Base-by-base conservation (phyloP, 2,329 filamentous ascomycete species). In the Fusarium guadeloupense region DNA sequence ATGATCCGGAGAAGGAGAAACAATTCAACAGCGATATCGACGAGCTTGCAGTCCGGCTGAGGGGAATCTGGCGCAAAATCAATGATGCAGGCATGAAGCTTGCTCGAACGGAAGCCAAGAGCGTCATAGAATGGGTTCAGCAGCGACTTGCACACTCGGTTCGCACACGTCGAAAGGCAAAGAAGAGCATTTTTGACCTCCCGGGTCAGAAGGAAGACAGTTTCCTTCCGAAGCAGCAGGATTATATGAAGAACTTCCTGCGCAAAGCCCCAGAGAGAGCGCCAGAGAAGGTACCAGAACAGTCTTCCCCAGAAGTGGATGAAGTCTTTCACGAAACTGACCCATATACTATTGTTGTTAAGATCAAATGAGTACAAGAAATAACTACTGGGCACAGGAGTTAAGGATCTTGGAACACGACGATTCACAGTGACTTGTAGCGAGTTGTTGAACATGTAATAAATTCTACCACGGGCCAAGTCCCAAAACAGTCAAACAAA, bases 101-200 rank as follows among this genome's bases (percentile, higher is more conserved):
- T 54, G 83, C 84, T 14, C 84, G 90, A 25, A 89, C 91, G 25
- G 87, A 96, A 69, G 87, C 90, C 12, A 97, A 96, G 75, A 87
- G 87, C 48, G 82, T 83, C 10, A 80, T 96, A 33, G 90, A 96
- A 68, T 83, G 87, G 53, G 77, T 97, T n/a, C 83, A 88, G 54
- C 87, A 90, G 68, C 85, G 93, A 50, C 79, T 97, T 13, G 77
- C 87, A 40, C 87, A 89, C 71, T 83, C 85, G 4, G 88, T 94
- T 41, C 83, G 92, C 42, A 90, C 90, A 10, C 84, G 83, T 64
- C 81, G 79, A 39, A 82, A 78, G 43, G 80, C 79, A 10, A 85
- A 82, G 69, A 80, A 78, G 54, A 82, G 78, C 62, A 79, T 85
- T 5, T 85, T 83, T 62, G 80, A 81, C 23, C 20, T 76, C 5